phyloP scores from a whole-genome alignment of 768 basidiomycete species.

The Sarcodon aspratus region DNA sequence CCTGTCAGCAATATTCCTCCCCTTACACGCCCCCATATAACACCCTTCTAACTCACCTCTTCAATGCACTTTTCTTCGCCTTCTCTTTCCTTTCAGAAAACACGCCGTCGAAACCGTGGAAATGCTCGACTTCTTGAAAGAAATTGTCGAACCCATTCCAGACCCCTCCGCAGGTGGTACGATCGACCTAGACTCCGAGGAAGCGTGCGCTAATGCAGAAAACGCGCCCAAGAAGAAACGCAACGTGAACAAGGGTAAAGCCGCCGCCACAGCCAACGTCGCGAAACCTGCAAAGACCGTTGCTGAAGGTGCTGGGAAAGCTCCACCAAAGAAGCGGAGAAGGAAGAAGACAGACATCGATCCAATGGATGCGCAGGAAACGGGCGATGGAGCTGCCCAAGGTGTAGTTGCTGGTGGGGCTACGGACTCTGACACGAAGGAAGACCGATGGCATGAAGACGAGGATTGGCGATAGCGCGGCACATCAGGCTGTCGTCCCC shows the following conservation, averaged over 20 bases:
- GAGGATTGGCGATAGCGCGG: too few relatives aligned
- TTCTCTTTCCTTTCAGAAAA: constrained; percentile 44
- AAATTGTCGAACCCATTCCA: constrained; percentile 76
- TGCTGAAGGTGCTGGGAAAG: too few relatives aligned
- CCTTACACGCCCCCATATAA: not conserved
- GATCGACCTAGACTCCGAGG: constrained; percentile 56
- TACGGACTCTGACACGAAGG: too few relatives aligned
- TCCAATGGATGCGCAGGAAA: too few relatives aligned
- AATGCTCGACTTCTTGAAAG: constrained; percentile 89
- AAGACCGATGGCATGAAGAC: too few relatives aligned
- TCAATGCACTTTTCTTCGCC: not conserved
- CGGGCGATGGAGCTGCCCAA: too few relatives aligned
- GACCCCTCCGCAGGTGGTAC: constrained; percentile 83
- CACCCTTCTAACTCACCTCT: not conserved
- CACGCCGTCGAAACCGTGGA: constrained; percentile 82
- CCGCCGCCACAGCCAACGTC: constrained; percentile 10
- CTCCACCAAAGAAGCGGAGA: too few relatives aligned
- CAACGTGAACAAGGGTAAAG: constrained; percentile 34
- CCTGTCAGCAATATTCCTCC: constrained; percentile 45
- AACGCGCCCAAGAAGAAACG: constrained; percentile 43
- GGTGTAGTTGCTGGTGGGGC: too few relatives aligned
- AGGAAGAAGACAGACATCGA: too few relatives aligned
- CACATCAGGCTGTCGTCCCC: too few relatives aligned
- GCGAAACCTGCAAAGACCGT: too few relatives aligned
- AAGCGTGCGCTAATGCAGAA: constrained; percentile 23